Base-by-base conservation (phyloP, 2,329 filamentous ascomycete genomes). In the Neonectria hederae region DNA sequence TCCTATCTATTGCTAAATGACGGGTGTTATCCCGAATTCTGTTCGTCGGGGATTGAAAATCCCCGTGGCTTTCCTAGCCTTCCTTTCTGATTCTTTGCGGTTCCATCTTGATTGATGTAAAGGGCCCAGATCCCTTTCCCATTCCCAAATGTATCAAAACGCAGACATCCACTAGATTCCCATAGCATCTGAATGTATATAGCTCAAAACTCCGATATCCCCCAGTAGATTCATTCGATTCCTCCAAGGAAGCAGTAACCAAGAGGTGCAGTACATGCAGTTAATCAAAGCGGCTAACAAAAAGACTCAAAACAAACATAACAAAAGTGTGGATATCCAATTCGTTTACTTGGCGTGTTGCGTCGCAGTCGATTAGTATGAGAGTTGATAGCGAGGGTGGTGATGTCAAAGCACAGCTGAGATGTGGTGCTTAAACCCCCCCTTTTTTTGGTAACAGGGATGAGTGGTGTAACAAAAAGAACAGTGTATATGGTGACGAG, bases 161-260 rank as follows among this genome's bases (percentile, higher is more conserved):
- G 54, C 26, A 21, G 21, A 61, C 32, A 56, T 38, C 35, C 24
- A 63, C 32, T 58, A 43, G 51, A 63, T 49, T 62, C 60, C 54
- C 52, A 54, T 43, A 26, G 35, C 43, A 24, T 54, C 21, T 54
- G 42, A 48, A 28, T 51, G 48, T 54, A 52, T 30, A 63, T 40
- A 61, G 17, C 19, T 55, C 24, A 55, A 62, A 56, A 72, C 70
- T 59, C 70, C 70, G 11, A 22, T 19, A 53, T n/a, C 70, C 42
- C 65, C 64, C 30, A 21, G 49, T 48, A 21, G 35, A 49, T 28
- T 26, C 61, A 55, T 54, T 51, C 60, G 24, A 51, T 58, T 57
- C 49, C 40, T 28, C 22, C 38, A n/a, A 30, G 17, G 42, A 24
- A 48, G 24, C 51, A 42, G 40, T 45, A 24, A 19, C 19, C 51